Conservation (phyloP, 2,329 filamentous ascomycete genomes). For the Penicillium sp. region DNA sequence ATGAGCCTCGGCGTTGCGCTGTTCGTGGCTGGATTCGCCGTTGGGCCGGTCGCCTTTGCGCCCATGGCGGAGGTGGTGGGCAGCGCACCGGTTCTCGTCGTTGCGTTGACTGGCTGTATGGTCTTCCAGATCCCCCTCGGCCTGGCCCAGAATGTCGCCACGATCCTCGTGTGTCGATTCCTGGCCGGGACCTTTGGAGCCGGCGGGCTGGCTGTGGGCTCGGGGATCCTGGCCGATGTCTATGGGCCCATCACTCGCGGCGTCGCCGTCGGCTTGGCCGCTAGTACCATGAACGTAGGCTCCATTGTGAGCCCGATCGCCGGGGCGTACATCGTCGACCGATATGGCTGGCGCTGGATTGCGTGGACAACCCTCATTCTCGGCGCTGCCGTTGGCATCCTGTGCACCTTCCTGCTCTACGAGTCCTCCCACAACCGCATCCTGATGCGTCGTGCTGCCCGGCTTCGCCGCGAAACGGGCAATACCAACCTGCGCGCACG, state of each 20-base stretch:
- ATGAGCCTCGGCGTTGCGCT: conserved; percentile 50
- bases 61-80: conserved; percentile 49
- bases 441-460: conserved; percentile 46
- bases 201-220: conserved; percentile 49
- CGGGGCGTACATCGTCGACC: conserved; percentile 49
- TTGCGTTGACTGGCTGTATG: conserved; percentile 47
- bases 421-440: conserved; percentile 51
- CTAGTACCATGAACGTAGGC: conserved; percentile 47
- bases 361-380: conserved; percentile 54
- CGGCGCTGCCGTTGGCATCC: conserved; percentile 37
- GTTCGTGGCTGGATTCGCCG: conserved; percentile 42
- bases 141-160: conserved; percentile 50
- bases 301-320: conserved; percentile 49
- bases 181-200: conserved; percentile 51
- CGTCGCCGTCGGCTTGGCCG: conserved; percentile 44
- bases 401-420: conserved; percentile 45
- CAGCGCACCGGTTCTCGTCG: conserved; percentile 46
- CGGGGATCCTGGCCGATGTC: conserved; percentile 48
- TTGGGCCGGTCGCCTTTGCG: conserved; percentile 37
- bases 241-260: conserved; percentile 46
- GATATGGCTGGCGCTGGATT: conserved; percentile 55
- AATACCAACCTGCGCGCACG: conserved; percentile 45
- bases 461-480: conserved; percentile 46
- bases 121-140: conserved; percentile 56
- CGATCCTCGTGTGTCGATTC: conserved; percentile 54